Conservation (phyloP, 1,139 yeast species). For the Blastobotrys serpentis region DNA sequence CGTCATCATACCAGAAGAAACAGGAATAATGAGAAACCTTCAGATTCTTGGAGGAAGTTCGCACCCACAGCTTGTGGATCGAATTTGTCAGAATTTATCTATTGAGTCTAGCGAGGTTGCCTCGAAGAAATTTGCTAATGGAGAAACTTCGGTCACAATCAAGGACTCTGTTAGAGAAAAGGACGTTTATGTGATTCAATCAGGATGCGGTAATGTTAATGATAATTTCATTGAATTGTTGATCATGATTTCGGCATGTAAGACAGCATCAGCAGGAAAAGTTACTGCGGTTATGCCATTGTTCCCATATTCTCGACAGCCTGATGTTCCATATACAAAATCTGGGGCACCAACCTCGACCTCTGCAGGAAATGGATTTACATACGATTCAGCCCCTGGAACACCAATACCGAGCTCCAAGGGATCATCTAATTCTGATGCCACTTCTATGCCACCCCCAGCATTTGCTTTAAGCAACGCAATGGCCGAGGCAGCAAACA, state of each 20-base stretch:
- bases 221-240: constrained; percentile 86
- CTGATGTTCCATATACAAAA: constrained; percentile 84
- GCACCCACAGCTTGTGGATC: constrained; percentile 60
- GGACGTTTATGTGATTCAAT: constrained; percentile 82
- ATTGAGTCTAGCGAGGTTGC: constrained; percentile 58
- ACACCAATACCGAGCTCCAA: constrained; percentile 45
- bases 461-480: constrained; percentile 18
- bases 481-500: constrained; percentile 9
- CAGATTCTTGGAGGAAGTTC: constrained; percentile 77
- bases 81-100: constrained; percentile 64
- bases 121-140: constrained; percentile 65
- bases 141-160: constrained; percentile 85
- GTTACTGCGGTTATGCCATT: constrained; percentile 94
- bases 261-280: constrained; percentile 88
- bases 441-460: constrained; percentile 7
- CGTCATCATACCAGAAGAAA: too few relatives aligned
- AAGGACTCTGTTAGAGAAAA: constrained; percentile 87
- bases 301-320: constrained; percentile 95
- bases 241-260: constrained; percentile 90
- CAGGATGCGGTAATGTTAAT: constrained; percentile 87
- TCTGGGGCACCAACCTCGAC: constrained; percentile 54
- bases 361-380: constrained; percentile 13
- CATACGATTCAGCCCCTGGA: constrained; percentile 59
- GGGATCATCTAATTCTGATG: constrained; percentile 7
- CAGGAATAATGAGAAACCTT: constrained; percentile 80